Evolutionary conservation across 2,329 filamentous ascomycete genomes (phyloP).

Genomic region (Atkinsonella hypoxylon): DNA sequence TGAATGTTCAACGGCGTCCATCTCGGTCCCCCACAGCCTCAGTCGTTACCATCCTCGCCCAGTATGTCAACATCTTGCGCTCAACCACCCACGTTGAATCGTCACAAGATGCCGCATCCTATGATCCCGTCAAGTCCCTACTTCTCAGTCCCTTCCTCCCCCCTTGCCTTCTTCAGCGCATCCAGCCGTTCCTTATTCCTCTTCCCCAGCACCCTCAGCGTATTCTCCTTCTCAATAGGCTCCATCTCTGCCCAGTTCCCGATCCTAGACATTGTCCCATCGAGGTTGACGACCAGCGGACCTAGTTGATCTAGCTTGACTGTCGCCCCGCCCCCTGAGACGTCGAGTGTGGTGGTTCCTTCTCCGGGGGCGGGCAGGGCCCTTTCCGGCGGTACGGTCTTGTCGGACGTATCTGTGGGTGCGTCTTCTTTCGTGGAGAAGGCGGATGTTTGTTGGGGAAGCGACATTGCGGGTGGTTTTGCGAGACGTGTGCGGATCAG

Average conservation of each 20-base stretch:
- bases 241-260: conserved; percentile 64
- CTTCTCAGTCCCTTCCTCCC: background rate
- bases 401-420: background rate
- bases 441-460: background rate
- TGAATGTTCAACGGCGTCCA: too few species aligned
- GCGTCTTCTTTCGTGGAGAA: background rate
- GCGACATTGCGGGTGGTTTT: background rate
- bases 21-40: too few species aligned
- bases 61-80: too few species aligned
- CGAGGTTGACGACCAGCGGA: conserved; percentile 60
- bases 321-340: conserved; percentile 18
- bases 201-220: conserved; percentile 53
- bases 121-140: background rate
- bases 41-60: too few species aligned
- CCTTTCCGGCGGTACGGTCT: conserved; percentile 5
- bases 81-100: too few species aligned
- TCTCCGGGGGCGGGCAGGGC: conserved; percentile 17
- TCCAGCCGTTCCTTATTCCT: conserved; percentile 54
- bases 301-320: conserved; percentile 57
- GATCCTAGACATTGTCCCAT: conserved; percentile 61
- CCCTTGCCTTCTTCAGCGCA: conserved; percentile 25
- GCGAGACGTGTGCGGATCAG: background rate
- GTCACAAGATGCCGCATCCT: background rate
- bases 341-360: conserved; percentile 17
- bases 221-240: conserved; percentile 53